Evolutionary conservation across 352 stramenopile genomes (phyloP), one percentile per base, ranked within the genome.

Genomic region (Blastocystis sp.): DNA sequence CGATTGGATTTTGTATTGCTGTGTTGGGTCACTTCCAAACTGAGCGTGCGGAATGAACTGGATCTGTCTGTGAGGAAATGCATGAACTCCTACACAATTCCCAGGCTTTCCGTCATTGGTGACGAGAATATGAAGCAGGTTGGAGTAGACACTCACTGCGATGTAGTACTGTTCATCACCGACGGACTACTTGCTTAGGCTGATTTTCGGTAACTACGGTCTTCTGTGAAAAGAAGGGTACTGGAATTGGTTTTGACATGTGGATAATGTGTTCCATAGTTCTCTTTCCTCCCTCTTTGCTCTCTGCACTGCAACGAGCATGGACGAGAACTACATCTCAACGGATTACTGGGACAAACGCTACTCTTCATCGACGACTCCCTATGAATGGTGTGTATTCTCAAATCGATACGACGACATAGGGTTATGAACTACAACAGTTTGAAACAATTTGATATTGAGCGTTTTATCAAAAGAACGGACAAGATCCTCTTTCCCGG

Each of bases 291-390:
- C 6, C 48, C 48, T 14, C 48, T 57, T 57, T 14, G 6, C 48
- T 17, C 48, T 62, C 11, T 52, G 42, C 14, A 54, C 45, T 84
- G 34, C n/a, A 59, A n/a, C 4, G 24, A 4, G 7, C 42, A 34
- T 34, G 17, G 34, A 84, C 10, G 45, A 21, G 24, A 14, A 60
- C 6, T 84, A 84, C 45, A 52, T 45, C 43, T 40, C 57, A 60
- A 84, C n/a, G 28, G 28, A 66, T 17, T 84, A 84, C 28, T 84
- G 74, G 74, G 52, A 84, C 42, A 28, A 84, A 1, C 74, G 74
- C 6, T 84, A 84, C n/a, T 10, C 14, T 28, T 21, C 21, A 0
- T 24, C 54, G 19, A 24, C 48, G 38, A n/a, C 34, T 2, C 34
- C 57, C 17, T 84, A 68, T 70, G 74, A 84, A 52, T 84, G 74